phyloP scores from a whole-genome alignment of 306 rosid genomes.

The Macrotyloma uniflorum region DNA sequence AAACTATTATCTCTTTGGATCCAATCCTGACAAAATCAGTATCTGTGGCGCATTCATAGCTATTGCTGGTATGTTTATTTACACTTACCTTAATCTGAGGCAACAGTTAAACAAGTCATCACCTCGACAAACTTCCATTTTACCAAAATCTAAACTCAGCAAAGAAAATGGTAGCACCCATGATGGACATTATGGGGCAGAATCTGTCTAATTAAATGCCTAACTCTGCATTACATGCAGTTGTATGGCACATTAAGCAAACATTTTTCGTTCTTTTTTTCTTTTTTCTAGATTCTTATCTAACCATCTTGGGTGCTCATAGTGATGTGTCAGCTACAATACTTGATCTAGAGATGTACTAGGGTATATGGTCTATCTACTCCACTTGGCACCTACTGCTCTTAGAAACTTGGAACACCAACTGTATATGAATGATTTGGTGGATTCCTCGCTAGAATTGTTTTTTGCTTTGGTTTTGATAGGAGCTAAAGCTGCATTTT shows the following conservation, averaged over 20 bases:
- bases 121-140: slow-evolving; percentile 62
- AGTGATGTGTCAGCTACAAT: slow-evolving; percentile 26
- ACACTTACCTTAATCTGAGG: slow-evolving; percentile 81
- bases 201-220: slow-evolving; percentile 63
- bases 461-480: background rate
- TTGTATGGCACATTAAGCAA: slow-evolving; percentile 42
- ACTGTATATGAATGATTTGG: slow-evolving; percentile 48
- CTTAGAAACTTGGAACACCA: slow-evolving; percentile 31
- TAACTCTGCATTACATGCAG: slow-evolving; percentile 13
- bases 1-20: slow-evolving; percentile 76
- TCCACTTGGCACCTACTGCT: slow-evolving; percentile 16
- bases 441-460: slow-evolving; percentile 27
- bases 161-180: slow-evolving; percentile 71
- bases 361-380: background rate
- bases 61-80: slow-evolving; percentile 78
- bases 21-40: slow-evolving; percentile 84
- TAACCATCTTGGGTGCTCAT: slow-evolving; percentile 41
- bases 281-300: slow-evolving; percentile 37
- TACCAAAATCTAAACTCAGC: slow-evolving; percentile 73
- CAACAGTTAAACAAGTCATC: slow-evolving; percentile 57
- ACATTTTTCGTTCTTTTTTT: slow-evolving; percentile 12
- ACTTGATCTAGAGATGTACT: slow-evolving; percentile 6
- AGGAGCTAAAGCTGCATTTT: slow-evolving; percentile 29
- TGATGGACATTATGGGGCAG: slow-evolving; percentile 65
- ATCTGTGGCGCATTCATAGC: slow-evolving; percentile 86